These are phyloP conservation scores for Leptodontidium sp. DNA, from an alignment of 2,329 filamentous ascomycete species.

Conservation along the genomic window DNA sequence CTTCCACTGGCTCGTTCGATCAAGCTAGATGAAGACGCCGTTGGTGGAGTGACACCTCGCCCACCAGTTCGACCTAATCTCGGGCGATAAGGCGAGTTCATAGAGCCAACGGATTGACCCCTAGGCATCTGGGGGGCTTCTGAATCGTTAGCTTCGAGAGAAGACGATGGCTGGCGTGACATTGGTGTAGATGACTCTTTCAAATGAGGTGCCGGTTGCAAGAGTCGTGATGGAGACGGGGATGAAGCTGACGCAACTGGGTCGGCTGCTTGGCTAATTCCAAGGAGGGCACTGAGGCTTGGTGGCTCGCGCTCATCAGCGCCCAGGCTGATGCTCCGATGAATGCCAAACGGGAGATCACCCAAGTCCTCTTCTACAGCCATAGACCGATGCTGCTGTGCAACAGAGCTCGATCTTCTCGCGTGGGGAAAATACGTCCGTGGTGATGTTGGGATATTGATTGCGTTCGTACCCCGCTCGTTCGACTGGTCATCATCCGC, in stretches of 20 bases:
- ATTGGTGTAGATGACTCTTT: conserved; percentile 40
- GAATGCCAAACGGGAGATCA: conserved; percentile 66
- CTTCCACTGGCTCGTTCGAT: conserved; percentile 45
- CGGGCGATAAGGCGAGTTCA: conserved; percentile 45
- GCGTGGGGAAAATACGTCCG: conserved; percentile 61
- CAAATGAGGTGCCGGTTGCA: conserved; percentile 45
- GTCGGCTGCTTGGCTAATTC: conserved; percentile 52
- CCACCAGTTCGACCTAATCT: conserved; percentile 44
- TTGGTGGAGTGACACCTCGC: conserved; percentile 45
- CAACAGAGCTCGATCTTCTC: conserved; percentile 74
- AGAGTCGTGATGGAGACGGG: conserved; percentile 44
- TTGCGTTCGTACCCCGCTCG: conserved; percentile 67
- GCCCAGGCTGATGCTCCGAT: conserved; percentile 74
- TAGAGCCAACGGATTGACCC: conserved; percentile 39
- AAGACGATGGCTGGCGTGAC: conserved; percentile 42
- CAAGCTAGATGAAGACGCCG: conserved; percentile 48
- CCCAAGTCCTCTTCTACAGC: conserved; percentile 65
- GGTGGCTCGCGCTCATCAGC: conserved; percentile 70
- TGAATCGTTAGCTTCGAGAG: conserved; percentile 42
- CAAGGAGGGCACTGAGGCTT: conserved; percentile 69
- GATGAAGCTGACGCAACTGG: conserved; percentile 46
- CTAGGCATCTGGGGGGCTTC: conserved; percentile 41
- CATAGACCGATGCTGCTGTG: conserved; percentile 65
- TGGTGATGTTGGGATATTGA: conserved; percentile 78
- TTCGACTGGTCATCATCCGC: conserved; percentile 47